Evolutionary conservation across 176 grass and related monocot genomes (phyloP).

Genomic region (Carex littledalei): DNA sequence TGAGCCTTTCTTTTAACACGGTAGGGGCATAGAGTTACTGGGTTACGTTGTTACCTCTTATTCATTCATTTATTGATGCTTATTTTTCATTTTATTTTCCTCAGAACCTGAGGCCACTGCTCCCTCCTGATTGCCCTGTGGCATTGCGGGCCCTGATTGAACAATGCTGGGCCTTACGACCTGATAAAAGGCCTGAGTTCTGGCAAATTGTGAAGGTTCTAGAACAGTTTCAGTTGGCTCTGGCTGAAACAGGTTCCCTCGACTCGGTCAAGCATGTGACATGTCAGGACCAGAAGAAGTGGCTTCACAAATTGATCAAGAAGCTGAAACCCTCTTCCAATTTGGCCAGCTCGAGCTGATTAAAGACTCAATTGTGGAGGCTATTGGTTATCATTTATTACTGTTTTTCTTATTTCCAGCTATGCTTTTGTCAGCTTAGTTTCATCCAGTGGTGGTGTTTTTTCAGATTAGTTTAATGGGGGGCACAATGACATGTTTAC

Average conservation of each 20-base stretch:
- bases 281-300: slow-evolving; percentile 60
- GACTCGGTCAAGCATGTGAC: slow-evolving; percentile 39
- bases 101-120: slow-evolving; percentile 57
- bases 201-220: slow-evolving; percentile 81
- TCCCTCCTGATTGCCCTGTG: slow-evolving; percentile 55
- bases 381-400: background rate
- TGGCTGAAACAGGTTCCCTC: slow-evolving; percentile 53
- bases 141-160: slow-evolving; percentile 58
- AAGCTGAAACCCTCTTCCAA: slow-evolving; percentile 49
- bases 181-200: slow-evolving; percentile 81
- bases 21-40: background rate
- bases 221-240: slow-evolving; percentile 45
- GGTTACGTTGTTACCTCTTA: background rate
- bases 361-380: background rate
- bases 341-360: background rate
- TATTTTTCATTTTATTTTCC: background rate
- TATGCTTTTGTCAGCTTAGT: slow-evolving; percentile 36
- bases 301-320: slow-evolving; percentile 60
- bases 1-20: background rate
- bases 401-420: slow-evolving; percentile 18
- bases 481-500: background rate
- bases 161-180: slow-evolving; percentile 59
- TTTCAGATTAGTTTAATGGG: slow-evolving; percentile 25
- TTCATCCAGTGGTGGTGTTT: slow-evolving; percentile 27
- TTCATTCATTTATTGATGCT: background rate